Conservation (phyloP, 2,329 filamentous ascomycete genomes). For the Monosporascus sp. region DNA sequence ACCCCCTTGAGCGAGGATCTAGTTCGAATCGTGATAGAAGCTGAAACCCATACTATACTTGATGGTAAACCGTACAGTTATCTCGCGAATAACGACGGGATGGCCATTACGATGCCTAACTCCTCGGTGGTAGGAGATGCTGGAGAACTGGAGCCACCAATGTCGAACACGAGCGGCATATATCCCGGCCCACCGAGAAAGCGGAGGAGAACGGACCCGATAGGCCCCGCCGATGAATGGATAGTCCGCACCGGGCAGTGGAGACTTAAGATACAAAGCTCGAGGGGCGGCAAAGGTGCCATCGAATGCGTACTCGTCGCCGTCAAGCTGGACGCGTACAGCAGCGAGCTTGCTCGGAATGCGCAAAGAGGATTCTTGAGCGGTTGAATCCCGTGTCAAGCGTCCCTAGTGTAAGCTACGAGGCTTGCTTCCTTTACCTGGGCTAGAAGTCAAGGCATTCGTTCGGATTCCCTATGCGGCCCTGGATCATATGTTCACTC, state of each 20-base stretch:
- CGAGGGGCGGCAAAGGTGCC: conserved; percentile 42
- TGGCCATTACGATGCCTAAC: conserved; percentile 22
- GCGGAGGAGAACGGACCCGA: conserved; percentile 37
- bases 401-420: background rate
- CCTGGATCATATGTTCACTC: too few species aligned
- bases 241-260: conserved; percentile 65
- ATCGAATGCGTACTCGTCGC: conserved; percentile 69
- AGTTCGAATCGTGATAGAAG: conserved; percentile 59
- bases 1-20: conserved; percentile 65
- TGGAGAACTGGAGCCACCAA: conserved; percentile 27
- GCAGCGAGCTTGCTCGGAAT: conserved; percentile 62
- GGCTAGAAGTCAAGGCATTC: background rate
- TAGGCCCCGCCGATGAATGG: conserved; percentile 44
- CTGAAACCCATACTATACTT: conserved; percentile 52
- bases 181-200: conserved; percentile 37
- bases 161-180: conserved; percentile 16
- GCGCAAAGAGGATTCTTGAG: conserved; percentile 56
- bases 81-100: conserved; percentile 22
- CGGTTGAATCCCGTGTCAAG: conserved; percentile 9
- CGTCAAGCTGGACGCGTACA: conserved; percentile 70
- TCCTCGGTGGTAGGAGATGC: conserved; percentile 27
- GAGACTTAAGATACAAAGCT: conserved; percentile 59
- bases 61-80: conserved; percentile 47
- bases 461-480: too few species aligned
- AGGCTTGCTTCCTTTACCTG: background rate